phyloP scores from a whole-genome alignment of 2,329 filamentous ascomycete species.

The Neofusicoccum sp. region DNA sequence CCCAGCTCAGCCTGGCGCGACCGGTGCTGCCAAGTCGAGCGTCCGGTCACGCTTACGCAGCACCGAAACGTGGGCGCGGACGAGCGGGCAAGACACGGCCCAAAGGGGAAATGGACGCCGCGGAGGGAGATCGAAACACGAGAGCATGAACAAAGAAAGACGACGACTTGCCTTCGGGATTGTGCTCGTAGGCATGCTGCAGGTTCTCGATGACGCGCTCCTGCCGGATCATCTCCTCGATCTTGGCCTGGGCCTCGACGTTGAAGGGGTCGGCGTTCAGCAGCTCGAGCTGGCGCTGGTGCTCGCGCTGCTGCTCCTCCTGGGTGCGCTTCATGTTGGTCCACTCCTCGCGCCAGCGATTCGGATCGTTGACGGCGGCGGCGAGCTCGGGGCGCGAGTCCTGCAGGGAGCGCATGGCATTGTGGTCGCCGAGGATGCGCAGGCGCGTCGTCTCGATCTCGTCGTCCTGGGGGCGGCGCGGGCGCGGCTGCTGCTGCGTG shows the following conservation, averaged over 20 bases:
- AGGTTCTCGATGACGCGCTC: conserved; percentile 93
- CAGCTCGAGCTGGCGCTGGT: conserved; percentile 77
- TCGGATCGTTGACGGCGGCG: conserved; percentile 70
- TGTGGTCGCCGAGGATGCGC: conserved; percentile 76
- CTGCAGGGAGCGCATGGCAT: conserved; percentile 67
- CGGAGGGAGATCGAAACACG: neutral
- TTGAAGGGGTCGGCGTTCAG: conserved; percentile 96
- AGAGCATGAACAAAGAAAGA: conserved; percentile 3
- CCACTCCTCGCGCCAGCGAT: conserved; percentile 72
- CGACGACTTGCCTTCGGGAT: conserved; percentile 75
- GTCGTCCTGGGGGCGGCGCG: conserved; percentile 19
- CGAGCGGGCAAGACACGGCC: neutral
- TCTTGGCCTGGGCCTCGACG: conserved; percentile 82
- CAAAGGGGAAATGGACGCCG: neutral
- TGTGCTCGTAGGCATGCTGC: conserved; percentile 95
- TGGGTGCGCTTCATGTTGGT: conserved; percentile 67
- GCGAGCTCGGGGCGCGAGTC: conserved; percentile 74
- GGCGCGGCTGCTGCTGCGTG: neutral
- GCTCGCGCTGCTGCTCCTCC: conserved; percentile 61
- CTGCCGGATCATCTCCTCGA: conserved; percentile 96
- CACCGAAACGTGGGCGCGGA: conserved; percentile 6
- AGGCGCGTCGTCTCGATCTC: conserved; percentile 80
- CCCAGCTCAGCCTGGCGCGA: neutral
- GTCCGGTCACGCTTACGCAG: neutral
- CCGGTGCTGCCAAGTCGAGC: neutral